Percentiles rank a stretch among this genome's conserved stretches.
These are phyloP conservation scores for Athelia psychrophila DNA, from an alignment of 1,284 basidiomycete genomes.

Conservation along the genomic window DNA sequence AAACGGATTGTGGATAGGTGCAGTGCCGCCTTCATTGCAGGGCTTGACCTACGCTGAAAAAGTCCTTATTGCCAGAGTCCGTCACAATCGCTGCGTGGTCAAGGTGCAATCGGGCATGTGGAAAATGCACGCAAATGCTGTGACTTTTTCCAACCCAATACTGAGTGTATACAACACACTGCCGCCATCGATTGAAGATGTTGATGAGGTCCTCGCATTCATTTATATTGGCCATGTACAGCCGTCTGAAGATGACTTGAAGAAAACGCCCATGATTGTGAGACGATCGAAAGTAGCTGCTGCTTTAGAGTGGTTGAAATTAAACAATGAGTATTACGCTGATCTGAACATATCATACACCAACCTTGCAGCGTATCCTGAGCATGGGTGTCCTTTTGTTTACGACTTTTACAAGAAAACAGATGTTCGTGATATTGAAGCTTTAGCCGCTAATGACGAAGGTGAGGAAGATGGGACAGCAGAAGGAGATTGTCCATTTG, in stretches of 20 bases:
- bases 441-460: slow-evolving; percentile 14
- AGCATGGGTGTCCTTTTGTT: slow-evolving; percentile 14
- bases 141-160: slow-evolving; percentile 7
- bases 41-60: background rate
- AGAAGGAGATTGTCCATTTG: slow-evolving; percentile 15
- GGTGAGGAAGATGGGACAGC: too few relatives aligned
- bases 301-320: slow-evolving; percentile 27
- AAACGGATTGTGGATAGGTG: background rate
- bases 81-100: slow-evolving; percentile 4
- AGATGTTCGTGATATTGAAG: slow-evolving; percentile 10
- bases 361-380: slow-evolving; percentile 18
- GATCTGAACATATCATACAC: slow-evolving; percentile 20
- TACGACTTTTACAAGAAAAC: slow-evolving; percentile 10
- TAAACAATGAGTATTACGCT: slow-evolving; percentile 25
- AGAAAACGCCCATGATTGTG: slow-evolving; percentile 29
- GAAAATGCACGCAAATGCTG: slow-evolving; percentile 9
- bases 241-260: slow-evolving; percentile 30
- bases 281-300: slow-evolving; percentile 11
- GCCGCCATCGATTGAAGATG: slow-evolving; percentile 7
- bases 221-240: slow-evolving; percentile 5
- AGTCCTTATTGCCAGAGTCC: slow-evolving; percentile 3
- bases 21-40: background rate
- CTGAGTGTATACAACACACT: slow-evolving; percentile 8
- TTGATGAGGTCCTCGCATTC: slow-evolving; percentile 10
- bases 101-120: background rate